These are phyloP conservation scores for Paulownia fortunei DNA, from an alignment of 257 asterid genomes.

Conservation along the genomic window DNA sequence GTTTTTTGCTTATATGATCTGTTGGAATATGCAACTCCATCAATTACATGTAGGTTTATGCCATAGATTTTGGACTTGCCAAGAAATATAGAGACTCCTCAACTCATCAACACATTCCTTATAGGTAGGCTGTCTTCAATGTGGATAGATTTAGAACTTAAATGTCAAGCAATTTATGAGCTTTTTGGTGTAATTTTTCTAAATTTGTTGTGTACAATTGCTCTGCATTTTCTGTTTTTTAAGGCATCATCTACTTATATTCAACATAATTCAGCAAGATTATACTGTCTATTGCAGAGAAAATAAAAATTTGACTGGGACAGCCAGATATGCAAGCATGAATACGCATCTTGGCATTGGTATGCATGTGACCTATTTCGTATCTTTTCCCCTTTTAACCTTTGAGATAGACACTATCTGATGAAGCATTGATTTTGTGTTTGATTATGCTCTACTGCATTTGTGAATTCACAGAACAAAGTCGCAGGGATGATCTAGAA, in stretches of 20 bases:
- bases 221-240: not conserved
- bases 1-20: constrained; percentile 10
- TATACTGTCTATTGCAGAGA: constrained; percentile 57
- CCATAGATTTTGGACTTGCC: constrained; percentile 90
- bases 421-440: not conserved
- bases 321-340: constrained; percentile 96
- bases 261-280: not conserved
- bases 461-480: constrained; percentile 67
- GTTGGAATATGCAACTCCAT: constrained; percentile 27
- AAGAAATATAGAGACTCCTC: constrained; percentile 84
- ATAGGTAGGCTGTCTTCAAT: constrained; percentile 53
- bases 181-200: not conserved
- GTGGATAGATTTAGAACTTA: not conserved
- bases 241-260: not conserved
- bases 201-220: not conserved
- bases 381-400: constrained; percentile 12
- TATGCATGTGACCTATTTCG: constrained; percentile 33
- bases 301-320: constrained; percentile 88
- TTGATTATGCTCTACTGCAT: constrained; percentile 33
- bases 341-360: constrained; percentile 95
- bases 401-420: not conserved
- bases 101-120: constrained; percentile 88
- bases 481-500: constrained; percentile 96
- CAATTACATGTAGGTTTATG: constrained; percentile 60
- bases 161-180: not conserved